Evolutionary conservation across 2,329 filamentous ascomycete species (phyloP).

Genomic region (Chrysoporthe puriensis): DNA sequence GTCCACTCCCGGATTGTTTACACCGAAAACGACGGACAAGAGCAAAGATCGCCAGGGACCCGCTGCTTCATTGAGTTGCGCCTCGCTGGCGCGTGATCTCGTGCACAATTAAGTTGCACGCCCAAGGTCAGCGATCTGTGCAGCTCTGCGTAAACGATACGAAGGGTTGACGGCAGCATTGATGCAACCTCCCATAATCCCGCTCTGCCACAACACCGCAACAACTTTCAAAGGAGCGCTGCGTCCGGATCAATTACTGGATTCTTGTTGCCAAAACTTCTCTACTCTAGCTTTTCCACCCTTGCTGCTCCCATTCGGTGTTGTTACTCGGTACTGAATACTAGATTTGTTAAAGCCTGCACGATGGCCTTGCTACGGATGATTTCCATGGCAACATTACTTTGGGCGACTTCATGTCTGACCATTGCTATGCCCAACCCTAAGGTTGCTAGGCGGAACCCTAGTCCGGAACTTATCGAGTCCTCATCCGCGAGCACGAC

Average conservation of each 20-base stretch:
- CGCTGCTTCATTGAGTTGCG: background rate
- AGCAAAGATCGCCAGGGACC: background rate
- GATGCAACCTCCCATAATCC: background rate
- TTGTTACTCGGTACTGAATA: background rate
- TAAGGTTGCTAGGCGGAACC: background rate
- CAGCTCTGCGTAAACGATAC: background rate
- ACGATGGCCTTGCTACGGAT: slow-evolving; percentile 10
- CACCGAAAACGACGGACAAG: background rate
- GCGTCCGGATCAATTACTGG: background rate
- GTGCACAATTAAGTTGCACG: background rate
- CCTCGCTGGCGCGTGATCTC: background rate
- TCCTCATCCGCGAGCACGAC: slow-evolving; percentile 38
- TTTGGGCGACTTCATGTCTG: slow-evolving; percentile 16
- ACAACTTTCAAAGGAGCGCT: background rate
- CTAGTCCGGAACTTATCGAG: slow-evolving; percentile 28
- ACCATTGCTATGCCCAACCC: slow-evolving; percentile 9
- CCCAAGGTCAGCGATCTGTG: background rate
- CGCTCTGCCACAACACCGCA: background rate
- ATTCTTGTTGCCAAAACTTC: background rate
- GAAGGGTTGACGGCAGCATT: too few relatives aligned
- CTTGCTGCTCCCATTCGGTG: background rate
- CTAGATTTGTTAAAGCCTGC: background rate
- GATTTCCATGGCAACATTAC: slow-evolving; percentile 6
- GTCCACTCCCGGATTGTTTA: background rate
- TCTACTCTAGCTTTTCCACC: background rate